Evolutionary conservation across 768 basidiomycete genomes (phyloP).

Genomic region (Leucosporidium creatinivorum): DNA sequence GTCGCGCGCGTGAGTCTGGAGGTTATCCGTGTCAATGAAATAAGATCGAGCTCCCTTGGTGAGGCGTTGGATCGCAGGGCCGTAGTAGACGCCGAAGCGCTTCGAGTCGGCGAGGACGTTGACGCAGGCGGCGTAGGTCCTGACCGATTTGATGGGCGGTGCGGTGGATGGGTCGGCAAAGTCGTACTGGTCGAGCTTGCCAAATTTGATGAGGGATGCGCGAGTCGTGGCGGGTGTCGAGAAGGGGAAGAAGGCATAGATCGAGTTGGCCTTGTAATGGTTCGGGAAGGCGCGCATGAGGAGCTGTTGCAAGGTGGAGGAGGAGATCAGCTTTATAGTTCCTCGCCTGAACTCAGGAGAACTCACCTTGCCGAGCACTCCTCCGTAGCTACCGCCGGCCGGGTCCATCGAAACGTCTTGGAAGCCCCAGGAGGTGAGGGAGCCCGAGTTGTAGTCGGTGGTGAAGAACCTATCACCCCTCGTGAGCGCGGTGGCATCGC

Average conservation of each 20-base stretch:
- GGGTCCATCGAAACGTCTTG: too few relatives aligned
- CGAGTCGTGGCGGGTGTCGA: neutral
- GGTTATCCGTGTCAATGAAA: too few relatives aligned
- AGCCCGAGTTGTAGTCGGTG: neutral
- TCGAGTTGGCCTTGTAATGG: slow-evolving; percentile 22
- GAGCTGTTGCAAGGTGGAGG: neutral
- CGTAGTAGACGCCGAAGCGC: slow-evolving; percentile 11
- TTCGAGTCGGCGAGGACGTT: slow-evolving; percentile 4
- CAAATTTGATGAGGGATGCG: too few relatives aligned
- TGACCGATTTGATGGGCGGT: neutral
- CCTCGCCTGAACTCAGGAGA: too few relatives aligned
- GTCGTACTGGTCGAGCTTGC: neutral
- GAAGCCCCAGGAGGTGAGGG: too few relatives aligned
- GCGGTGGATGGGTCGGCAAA: neutral
- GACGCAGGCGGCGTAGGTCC: neutral
- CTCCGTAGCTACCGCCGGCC: too few relatives aligned
- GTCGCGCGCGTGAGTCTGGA: too few relatives aligned
- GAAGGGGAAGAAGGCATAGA: neutral
- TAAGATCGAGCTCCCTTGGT: too few relatives aligned
- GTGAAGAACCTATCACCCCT: neutral
- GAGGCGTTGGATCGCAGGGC: neutral
- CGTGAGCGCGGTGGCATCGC: slow-evolving; percentile 36
- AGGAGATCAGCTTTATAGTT: too few relatives aligned
- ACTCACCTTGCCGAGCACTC: too few relatives aligned
- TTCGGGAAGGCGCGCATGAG: slow-evolving; percentile 14